Evolutionary conservation across 2,329 filamentous ascomycete species (phyloP), one percentile per base, ranked within the genome.

Genomic region (Emergomyces orientalis): DNA sequence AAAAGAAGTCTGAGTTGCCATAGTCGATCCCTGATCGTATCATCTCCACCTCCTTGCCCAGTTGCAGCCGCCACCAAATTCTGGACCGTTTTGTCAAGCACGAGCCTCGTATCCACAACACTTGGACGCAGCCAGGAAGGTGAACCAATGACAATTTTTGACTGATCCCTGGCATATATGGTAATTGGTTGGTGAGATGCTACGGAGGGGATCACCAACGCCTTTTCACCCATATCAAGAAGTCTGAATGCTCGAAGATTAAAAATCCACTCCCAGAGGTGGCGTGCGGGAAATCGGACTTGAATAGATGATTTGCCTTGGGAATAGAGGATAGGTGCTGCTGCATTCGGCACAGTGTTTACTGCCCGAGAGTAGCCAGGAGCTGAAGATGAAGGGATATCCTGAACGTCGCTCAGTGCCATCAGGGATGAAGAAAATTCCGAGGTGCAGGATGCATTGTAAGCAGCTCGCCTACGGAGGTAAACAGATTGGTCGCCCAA

Each of bases 241-340:
- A 76, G 71, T 69, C 73, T 63, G 78, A 88, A 71, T 63, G 81
- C 66, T 0, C 82, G 79, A 0, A 91, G 80, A 1, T 80, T 76
- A 71, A 96, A 90, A 1, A 96, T 72, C 88, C 90, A 93, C 65
- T 88, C 85, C 70, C 93, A 84, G 0, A 89, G 74, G 47, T 78
- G 75, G 57, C 73, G 73, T 3, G 70, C 70, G 1, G 73, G 72
- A 52, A 73, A 65, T 43, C 71, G 69, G 39, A 67, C 65, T 70
- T 71, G 65, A 66, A 72, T 49, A 2, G 64, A 32, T 22, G 61
- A 55, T 57, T 70, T 2, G 67, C 65, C 34, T 69, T 70, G 61
- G 71, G 73, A 59, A 49, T 58, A 59, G 30, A 62, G 43, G 39
- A 59, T 37, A 49, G 61, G 41, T 34, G 41, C 27, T 45, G 41